Evolutionary conservation across 176 grass and related monocot genomes (phyloP), one percentile per base, ranked within the genome.

Genomic region (maize (Zea mays)): DNA sequence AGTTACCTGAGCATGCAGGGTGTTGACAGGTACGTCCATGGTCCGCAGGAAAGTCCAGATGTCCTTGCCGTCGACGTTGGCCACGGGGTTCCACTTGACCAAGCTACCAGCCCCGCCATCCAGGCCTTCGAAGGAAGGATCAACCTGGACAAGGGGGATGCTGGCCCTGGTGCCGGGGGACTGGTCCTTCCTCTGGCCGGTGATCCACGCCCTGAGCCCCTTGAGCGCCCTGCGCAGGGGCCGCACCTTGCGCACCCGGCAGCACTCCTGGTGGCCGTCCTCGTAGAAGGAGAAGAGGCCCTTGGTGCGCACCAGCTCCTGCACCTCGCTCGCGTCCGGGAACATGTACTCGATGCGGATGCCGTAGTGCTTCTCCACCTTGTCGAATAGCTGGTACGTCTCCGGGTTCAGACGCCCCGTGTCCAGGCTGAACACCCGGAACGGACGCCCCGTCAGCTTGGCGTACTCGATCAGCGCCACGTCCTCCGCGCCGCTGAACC

Each of bases 241-340:
- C 44, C 95, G 93, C 50, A 98, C 95, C 85, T 99, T 99, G 69
- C 96, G 86, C 20, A 85, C 81, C 11, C 96, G 83, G 85, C 96
- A 99, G 85, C 92, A 98, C 83, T 98, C 92, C 78, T 98, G 96
- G 87, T 98, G 96, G 10, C 96, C 92, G 57, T 92, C 96, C 70
- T 99, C 85, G 41, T 98, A 98, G 83, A 98, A 98, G 8, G 95
- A 98, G 89, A 98, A 98, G 79, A 98, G 90, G 17, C 95, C 95
- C 83, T 98, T 98, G 77, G 34, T 88, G 67, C 89, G 84, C 61
- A 98, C 96, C 50, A 98, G 85, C 40, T 35, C 83, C 75, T 98
- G 92, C 39, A 95, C 96, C 84, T 98, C 96, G 17, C 68, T 42
- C 7, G 96, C 33, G 40, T 98, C 96, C 3, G 96, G 96, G 69